Evolutionary conservation across 1,139 yeast species (phyloP), one percentile per base, ranked within the genome.

Genomic region (Scheffersomyces lignicola): DNA sequence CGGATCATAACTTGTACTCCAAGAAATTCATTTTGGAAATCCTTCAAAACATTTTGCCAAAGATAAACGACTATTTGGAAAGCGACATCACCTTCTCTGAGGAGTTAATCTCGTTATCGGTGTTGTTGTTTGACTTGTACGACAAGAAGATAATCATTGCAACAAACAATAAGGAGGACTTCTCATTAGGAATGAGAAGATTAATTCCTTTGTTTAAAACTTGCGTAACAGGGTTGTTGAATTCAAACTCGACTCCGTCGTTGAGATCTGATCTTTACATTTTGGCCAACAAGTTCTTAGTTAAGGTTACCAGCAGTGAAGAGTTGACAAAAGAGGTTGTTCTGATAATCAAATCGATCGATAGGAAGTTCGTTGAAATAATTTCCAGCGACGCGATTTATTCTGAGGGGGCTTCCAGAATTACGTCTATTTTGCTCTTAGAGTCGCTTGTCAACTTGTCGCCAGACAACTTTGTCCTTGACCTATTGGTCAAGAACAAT

Each of bases 211-310:
- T 90, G 26, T 85, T 88, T 60, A 77, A 80, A 47, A 79, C 92
- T 0, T 80, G 95, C 37, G 65, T 88, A 17, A 71, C 73, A 38
- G 95, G 96, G 2, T 76, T 90, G 7, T 68, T 78, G 38, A 75
- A 86, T 30, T 79, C 95, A 2, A 68, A 77, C 33, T 73, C 94
- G 0, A 78, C 90, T 0, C 70, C 87, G 5, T 62, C 70, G 2
- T 65, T 89, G 33, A 75, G 97, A 36, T 77, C 94, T 0, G 94
- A 89, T 50, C 68, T 90, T 32, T 90, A 90, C 54, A 77, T 85
- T 9, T 63, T 90, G 43, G 75, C 82, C 29, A 83, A 79, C 54
- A 80, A 77, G 48, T 85, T 80, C 45, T 58, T 89, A 36, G 69
- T 71, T n/a, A 73, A 76, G 49, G 64, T 74, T 1, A 54, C 73